Evolutionary conservation across 2,329 filamentous ascomycete species (phyloP).

Genomic region (Fonsecaea nubica): DNA sequence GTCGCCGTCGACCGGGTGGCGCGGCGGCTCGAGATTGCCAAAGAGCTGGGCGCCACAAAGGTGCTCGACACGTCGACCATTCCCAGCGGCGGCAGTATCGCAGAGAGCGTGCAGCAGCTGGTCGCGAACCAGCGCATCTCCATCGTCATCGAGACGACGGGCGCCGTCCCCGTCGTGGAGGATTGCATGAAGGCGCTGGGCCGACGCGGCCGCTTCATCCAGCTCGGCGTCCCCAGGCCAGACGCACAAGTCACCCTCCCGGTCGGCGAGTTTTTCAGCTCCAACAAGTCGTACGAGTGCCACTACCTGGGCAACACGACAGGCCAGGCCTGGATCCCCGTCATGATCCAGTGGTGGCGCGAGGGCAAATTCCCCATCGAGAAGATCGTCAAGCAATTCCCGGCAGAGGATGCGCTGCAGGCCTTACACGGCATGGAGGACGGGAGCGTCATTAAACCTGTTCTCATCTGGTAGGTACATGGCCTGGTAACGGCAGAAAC

Average conservation of each 20-base stretch:
- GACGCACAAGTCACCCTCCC: conserved; percentile 53
- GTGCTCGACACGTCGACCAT: conserved; percentile 45
- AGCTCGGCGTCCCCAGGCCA: conserved; percentile 57
- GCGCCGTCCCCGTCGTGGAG: conserved; percentile 51
- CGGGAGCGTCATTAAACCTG: conserved; percentile 42
- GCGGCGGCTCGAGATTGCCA: conserved; percentile 48
- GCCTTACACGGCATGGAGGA: conserved; percentile 42
- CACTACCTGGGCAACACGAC: conserved; percentile 56
- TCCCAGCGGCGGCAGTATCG: conserved; percentile 39
- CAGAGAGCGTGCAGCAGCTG: conserved; percentile 46
- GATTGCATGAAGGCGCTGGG: conserved; percentile 53
- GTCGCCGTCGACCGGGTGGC: conserved; percentile 52
- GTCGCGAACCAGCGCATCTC: conserved; percentile 51
- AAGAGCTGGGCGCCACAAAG: conserved; percentile 49
- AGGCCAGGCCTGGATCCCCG: conserved; percentile 51
- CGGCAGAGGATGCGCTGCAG: conserved; percentile 42
- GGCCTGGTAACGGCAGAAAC: no score
- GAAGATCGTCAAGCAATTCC: conserved; percentile 54
- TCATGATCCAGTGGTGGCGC: conserved; percentile 58
- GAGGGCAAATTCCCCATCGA: conserved; percentile 57
- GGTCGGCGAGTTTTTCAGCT: conserved; percentile 51
- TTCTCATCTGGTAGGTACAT: conserved; percentile 40
- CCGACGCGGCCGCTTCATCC: conserved; percentile 57
- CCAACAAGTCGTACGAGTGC: conserved; percentile 57
- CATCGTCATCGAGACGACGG: conserved; percentile 60